A percentile compares a stretch with the other conserved stretches of the same genome.
Conservation (phyloP, 2,329 filamentous ascomycete genomes). For the Ramularia endophylla region DNA sequence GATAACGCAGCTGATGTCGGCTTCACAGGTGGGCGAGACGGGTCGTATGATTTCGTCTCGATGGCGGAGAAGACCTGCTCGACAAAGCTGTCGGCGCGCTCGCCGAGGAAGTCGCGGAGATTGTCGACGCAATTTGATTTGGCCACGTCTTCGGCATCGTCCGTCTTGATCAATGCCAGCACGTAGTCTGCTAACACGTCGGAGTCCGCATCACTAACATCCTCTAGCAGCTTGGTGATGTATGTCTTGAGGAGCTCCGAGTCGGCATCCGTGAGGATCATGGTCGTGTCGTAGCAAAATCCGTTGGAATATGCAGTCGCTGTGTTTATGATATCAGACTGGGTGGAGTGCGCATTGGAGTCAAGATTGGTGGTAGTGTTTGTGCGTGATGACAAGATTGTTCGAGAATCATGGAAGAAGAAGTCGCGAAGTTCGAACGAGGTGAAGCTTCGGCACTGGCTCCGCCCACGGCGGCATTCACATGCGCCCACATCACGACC, state of each 20-base stretch:
- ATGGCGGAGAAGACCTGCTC: conserved; percentile 65
- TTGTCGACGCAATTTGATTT: conserved; percentile 63
- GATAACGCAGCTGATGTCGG: conserved; percentile 12
- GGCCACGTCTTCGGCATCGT: conserved; percentile 59
- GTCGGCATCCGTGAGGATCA: conserved; percentile 52
- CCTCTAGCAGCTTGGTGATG: conserved; percentile 71
- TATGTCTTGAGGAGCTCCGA: conserved; percentile 62
- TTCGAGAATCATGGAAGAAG: no score
- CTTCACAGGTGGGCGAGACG: conserved; percentile 18
- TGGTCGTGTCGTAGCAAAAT: no score
- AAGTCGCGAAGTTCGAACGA: no score
- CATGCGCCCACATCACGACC: no score
- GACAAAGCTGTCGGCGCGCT: conserved; percentile 59
- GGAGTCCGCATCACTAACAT: conserved; percentile 69
- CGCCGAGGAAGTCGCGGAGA: conserved; percentile 68
- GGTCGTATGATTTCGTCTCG: conserved; percentile 45
- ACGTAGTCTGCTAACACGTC: conserved; percentile 82
- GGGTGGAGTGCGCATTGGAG: no score
- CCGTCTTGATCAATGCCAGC: conserved; percentile 67
- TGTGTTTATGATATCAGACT: no score
- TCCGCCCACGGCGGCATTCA: no score
- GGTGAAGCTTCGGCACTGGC: no score
- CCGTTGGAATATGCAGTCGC: no score
- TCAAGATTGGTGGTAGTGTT: no score
- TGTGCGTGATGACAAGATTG: no score